Percentiles rank a stretch among this genome's conserved stretches.
These are phyloP conservation scores for Cystodermella granulosa DNA, from an alignment of 1,284 basidiomycete genomes.

Conservation along the genomic window DNA sequence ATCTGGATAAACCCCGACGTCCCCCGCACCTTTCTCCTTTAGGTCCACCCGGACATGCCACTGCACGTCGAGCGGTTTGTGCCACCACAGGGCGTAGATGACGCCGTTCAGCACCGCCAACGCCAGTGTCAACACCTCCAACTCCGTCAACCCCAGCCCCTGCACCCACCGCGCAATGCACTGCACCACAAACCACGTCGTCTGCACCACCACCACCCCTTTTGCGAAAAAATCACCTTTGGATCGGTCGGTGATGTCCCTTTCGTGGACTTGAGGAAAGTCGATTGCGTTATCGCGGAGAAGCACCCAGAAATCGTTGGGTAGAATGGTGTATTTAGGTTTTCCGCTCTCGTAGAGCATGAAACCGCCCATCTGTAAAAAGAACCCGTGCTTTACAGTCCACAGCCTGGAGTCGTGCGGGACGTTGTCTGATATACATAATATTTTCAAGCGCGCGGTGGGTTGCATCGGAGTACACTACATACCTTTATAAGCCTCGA, in stretches of 20 bases:
- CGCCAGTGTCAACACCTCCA: constrained; percentile 23
- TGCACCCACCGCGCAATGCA: constrained; percentile 13
- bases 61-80: constrained; percentile 28
- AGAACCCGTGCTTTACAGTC: constrained; percentile 19
- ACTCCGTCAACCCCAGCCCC: constrained; percentile 17
- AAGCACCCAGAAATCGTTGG: constrained; percentile 7
- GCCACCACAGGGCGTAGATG: constrained; percentile 30
- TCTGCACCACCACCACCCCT: constrained; percentile 21
- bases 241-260: constrained; percentile 27
- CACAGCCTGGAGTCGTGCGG: too few species aligned
- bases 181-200: constrained; percentile 22
- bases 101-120: constrained; percentile 17
- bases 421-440: neutral
- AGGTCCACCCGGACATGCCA: too few species aligned
- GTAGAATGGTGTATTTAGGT: constrained; percentile 5
- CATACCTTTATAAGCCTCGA: neutral
- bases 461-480: too few species aligned
- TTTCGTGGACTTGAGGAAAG: constrained; percentile 13
- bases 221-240: constrained; percentile 31
- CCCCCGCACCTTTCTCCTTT: too few species aligned
- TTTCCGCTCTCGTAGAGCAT: constrained; percentile 10
- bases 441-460: neutral
- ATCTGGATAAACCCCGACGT: too few species aligned
- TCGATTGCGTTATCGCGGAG: constrained; percentile 6
- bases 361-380: constrained; percentile 23